Evolutionary conservation across 345 rosid species (phyloP), one percentile per base, ranked within the genome.

Genomic region (Hirschfeldia incana): DNA sequence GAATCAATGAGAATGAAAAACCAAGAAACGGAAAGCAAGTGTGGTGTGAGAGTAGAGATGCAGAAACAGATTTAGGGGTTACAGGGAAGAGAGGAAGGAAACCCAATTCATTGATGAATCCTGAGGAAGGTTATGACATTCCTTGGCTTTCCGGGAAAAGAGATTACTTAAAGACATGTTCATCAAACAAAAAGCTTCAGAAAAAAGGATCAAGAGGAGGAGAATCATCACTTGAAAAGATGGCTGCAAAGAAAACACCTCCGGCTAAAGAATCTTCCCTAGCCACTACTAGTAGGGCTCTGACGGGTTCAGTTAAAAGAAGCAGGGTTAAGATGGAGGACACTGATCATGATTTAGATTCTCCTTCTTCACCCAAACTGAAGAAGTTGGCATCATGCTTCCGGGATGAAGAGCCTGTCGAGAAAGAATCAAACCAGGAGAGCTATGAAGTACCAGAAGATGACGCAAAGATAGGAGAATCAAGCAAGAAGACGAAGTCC

Each of bases 71-170:
- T 5, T 8, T 71, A 80, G 73, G 79, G 65, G 2, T 59, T n/a
- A 73, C 75, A 28, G 85, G 77, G 85, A 91, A 85, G 85, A 89
- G 93, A 80, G 89, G 88, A 26, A 37, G 89, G 72, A 89, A 80
- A 83, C 97, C 89, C 36, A 94, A 89, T 84, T 87, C 92, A 17
- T 79, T 88, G 84, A 89, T 89, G 86, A 88, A 85, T 69, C 88
- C 93, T 55, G 93, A 85, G 39, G 95, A 91, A 84, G 89, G 90
- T 55, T 86, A 90, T 77, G 86, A 87, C 71, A 86, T 81, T 71
- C 76, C 86, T 76, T 86, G 89, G 93, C 53, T 76, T 63, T 69
- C 60, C 8, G 36, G 65, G 30, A 80, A 78, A 68, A 83, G 80
- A 74, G 83, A 83, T 78, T 26, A 70, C 9, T 9, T 68, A 12